Conservation (phyloP, 768 basidiomycete genomes). For the Sarcodon sp. region DNA sequence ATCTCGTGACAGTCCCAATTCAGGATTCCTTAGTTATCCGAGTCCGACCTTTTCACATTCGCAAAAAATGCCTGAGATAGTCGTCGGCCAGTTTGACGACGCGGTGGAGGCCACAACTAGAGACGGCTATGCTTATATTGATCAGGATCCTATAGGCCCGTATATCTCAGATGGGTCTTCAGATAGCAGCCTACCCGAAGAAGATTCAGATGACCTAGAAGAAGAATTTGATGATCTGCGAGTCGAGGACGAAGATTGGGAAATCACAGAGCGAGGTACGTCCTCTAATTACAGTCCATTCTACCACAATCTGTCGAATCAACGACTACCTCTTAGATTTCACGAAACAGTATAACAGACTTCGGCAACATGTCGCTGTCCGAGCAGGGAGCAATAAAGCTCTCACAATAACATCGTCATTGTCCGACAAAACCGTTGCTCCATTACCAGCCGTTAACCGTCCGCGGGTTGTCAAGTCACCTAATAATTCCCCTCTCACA, state of each 20-base stretch:
- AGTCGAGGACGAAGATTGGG: slow-evolving; percentile 85
- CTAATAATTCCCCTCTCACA: slow-evolving; percentile 7
- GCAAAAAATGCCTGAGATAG: slow-evolving; percentile 13
- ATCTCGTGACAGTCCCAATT: no score
- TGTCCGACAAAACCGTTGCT: slow-evolving; percentile 34
- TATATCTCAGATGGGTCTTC: slow-evolving; percentile 24
- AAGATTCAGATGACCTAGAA: slow-evolving; percentile 24
- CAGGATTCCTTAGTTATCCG: no score
- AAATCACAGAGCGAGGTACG: slow-evolving; percentile 71
- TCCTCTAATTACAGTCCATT: slow-evolving; percentile 3
- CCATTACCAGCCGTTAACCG: slow-evolving; percentile 64
- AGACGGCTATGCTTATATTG: slow-evolving; percentile 19
- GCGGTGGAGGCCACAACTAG: slow-evolving; percentile 23
- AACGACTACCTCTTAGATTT: slow-evolving; percentile 49
- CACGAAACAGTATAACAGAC: slow-evolving; percentile 95
- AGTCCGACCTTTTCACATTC: no score
- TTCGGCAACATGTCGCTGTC: slow-evolving; percentile 83
- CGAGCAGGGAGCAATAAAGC: slow-evolving; percentile 29
- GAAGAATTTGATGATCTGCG: slow-evolving; percentile 32
- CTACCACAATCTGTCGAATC: background rate
- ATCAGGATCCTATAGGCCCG: slow-evolving; percentile 13
- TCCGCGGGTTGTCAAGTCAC: slow-evolving; percentile 27
- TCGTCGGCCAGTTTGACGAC: slow-evolving; percentile 52
- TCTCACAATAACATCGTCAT: background rate
- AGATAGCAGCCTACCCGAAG: slow-evolving; percentile 24